Conservation (phyloP, 257 asterid genomes). For the Plantago elongata region DNA sequence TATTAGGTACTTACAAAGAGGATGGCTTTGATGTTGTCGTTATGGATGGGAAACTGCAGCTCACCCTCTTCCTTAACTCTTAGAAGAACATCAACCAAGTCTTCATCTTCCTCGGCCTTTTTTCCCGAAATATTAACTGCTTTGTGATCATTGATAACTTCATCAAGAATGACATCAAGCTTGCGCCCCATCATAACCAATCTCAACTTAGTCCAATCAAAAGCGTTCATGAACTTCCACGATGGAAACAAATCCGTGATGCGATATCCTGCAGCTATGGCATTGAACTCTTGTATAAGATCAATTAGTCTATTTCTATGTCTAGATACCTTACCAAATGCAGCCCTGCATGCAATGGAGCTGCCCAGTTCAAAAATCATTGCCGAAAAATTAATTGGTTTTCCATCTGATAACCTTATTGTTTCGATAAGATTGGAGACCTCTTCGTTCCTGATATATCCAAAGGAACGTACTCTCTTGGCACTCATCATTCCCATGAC, state of each 20-base stretch:
- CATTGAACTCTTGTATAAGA: not conserved
- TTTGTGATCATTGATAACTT: constrained; percentile 21
- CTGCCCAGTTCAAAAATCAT: not conserved
- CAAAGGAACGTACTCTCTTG: constrained; percentile 16
- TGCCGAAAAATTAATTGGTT: not conserved
- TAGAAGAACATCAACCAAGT: constrained; percentile 34
- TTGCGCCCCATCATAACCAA: constrained; percentile 19
- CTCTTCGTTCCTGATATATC: constrained; percentile 14
- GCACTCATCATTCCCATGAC: constrained; percentile 6
- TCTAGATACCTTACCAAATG: constrained; percentile 9
- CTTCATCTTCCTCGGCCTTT: constrained; percentile 22
- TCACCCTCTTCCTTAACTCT: constrained; percentile 25
- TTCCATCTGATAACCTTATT: not conserved
- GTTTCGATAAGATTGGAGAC: not conserved
- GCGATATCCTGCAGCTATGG: constrained; percentile 1
- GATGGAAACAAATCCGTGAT: constrained; percentile 16
- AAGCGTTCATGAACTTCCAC: not conserved
- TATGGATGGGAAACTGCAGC: constrained; percentile 7
- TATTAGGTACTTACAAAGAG: too few species aligned
- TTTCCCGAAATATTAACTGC: not conserved
- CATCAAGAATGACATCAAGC: constrained; percentile 29
- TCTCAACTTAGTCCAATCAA: constrained; percentile 21
- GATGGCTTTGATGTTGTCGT: too few species aligned
- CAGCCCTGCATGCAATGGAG: constrained; percentile 15
- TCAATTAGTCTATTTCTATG: constrained; percentile 10